Conservation (phyloP, 495 filamentous ascomycete genomes). For the Astrothelium macrocarpum region DNA sequence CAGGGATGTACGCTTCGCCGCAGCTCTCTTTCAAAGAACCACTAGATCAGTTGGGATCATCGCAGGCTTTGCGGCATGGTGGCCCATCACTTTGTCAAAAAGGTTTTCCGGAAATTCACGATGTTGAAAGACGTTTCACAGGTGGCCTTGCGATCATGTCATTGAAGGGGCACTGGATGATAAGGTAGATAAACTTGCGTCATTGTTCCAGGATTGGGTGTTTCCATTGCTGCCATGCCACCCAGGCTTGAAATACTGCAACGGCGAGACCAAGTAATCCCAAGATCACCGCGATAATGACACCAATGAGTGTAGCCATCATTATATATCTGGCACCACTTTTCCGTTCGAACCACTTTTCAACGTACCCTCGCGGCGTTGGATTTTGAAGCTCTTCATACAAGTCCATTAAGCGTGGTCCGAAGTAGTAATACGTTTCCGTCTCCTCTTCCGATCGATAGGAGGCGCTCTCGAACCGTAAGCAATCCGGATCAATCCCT, state of each 20-base stretch:
- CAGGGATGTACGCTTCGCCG: too few relatives aligned
- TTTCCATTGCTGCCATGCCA: conserved; percentile 22
- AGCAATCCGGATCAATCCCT: conserved; percentile 28
- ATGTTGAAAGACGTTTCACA: background rate
- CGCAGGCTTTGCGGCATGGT: too few relatives aligned
- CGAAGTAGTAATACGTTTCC: conserved; percentile 30
- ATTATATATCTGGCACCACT: conserved; percentile 34
- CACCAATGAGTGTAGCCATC: conserved; percentile 32
- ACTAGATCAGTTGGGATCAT: too few relatives aligned
- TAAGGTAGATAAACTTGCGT: background rate
- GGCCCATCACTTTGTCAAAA: too few relatives aligned
- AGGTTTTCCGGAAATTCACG: background rate
- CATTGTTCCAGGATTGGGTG: conserved; percentile 15
- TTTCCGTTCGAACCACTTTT: conserved; percentile 31
- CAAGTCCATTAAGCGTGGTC: conserved; percentile 25
- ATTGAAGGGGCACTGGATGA: background rate
- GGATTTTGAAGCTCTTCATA: conserved; percentile 33
- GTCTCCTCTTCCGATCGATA: conserved; percentile 27
- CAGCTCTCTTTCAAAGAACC: too few relatives aligned
- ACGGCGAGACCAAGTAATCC: conserved; percentile 20
- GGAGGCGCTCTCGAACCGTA: conserved; percentile 25
- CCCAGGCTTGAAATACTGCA: conserved; percentile 19
- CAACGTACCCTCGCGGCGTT: conserved; percentile 25
- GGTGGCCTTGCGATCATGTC: background rate
- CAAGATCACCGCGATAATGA: conserved; percentile 22